Conservation (phyloP, 352 stramenopile genomes). For the Halophytophthora polymorphica region DNA sequence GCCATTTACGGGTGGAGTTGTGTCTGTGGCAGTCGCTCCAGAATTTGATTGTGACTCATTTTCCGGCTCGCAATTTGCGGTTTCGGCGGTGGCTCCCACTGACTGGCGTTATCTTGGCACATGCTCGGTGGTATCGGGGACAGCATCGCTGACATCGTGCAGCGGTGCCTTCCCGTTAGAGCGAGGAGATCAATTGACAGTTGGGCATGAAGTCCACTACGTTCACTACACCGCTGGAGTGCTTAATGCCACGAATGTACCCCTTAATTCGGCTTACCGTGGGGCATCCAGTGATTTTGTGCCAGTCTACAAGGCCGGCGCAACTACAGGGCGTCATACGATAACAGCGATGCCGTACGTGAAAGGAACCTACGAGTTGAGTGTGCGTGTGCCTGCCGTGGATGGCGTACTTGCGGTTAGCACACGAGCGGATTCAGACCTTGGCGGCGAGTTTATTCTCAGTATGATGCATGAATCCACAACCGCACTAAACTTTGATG, state of each 20-base stretch:
- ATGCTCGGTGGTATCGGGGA: slow-evolving; percentile 34
- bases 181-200: slow-evolving; percentile 76
- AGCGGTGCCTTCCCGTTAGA: slow-evolving; percentile 55
- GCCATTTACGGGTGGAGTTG: slow-evolving; percentile 24
- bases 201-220: slow-evolving; percentile 71
- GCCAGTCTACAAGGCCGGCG: slow-evolving; percentile 61
- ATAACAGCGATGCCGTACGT: slow-evolving; percentile 89
- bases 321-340: slow-evolving; percentile 69
- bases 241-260: slow-evolving; percentile 60
- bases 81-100: slow-evolving; percentile 52
- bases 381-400: slow-evolving; percentile 72
- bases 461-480: slow-evolving; percentile 49
- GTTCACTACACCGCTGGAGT: slow-evolving; percentile 52
- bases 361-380: slow-evolving; percentile 87
- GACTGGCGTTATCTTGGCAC: slow-evolving; percentile 76
- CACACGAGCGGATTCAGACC: slow-evolving; percentile 36
- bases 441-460: slow-evolving; percentile 71
- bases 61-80: slow-evolving; percentile 25
- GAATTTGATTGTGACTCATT: slow-evolving; percentile 64
- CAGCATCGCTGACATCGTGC: slow-evolving; percentile 34
- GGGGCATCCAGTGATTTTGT: slow-evolving; percentile 53
- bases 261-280: slow-evolving; percentile 65
- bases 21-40: slow-evolving; percentile 41
- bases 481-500: slow-evolving; percentile 50
- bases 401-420: slow-evolving; percentile 74